Conservation (phyloP, 768 basidiomycete genomes). For the Mycena crocata region DNA sequence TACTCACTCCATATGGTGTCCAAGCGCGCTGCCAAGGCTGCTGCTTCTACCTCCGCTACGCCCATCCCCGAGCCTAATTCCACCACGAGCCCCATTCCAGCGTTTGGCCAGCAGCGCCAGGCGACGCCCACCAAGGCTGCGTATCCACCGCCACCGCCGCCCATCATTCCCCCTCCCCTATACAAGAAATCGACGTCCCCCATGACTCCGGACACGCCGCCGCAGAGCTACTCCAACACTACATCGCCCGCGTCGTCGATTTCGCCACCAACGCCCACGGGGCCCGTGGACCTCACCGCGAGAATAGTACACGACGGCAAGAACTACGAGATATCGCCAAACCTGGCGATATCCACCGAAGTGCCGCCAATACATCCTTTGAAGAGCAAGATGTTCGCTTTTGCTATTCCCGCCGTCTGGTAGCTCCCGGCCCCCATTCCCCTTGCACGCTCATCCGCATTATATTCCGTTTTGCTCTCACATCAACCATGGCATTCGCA, state of each 20-base stretch:
- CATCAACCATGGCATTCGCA: conserved; percentile 16
- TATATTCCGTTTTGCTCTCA: conserved; percentile 16
- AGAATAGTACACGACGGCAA: conserved; percentile 54
- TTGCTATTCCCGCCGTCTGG: conserved; percentile 72
- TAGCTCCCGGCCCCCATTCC: conserved; percentile 47
- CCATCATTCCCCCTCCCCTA: conserved; percentile 45
- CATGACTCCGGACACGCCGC: conserved; percentile 65
- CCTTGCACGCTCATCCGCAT: conserved; percentile 32
- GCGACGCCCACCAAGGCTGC: conserved; percentile 44
- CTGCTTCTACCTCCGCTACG: conserved; percentile 51
- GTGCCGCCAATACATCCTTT: conserved; percentile 54
- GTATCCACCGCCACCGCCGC: conserved; percentile 42
- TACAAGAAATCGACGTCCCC: conserved; percentile 39
- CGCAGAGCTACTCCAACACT: conserved; percentile 61
- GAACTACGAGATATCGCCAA: conserved; percentile 50
- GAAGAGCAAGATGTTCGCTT: conserved; percentile 74
- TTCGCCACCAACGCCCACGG: conserved; percentile 69
- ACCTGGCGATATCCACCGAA: conserved; percentile 48
- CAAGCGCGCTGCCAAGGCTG: conserved; percentile 64
- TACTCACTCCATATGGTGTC: conserved; percentile 73
- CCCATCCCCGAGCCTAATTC: conserved; percentile 56
- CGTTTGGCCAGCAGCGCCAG: conserved; percentile 54
- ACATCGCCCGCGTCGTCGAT: conserved; percentile 72
- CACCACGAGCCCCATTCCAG: conserved; percentile 61
- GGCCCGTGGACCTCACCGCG: conserved; percentile 61